phyloP scores from a whole-genome alignment of 805 yeast genomes.

The Sugiyamaella chiloensis region DNA sequence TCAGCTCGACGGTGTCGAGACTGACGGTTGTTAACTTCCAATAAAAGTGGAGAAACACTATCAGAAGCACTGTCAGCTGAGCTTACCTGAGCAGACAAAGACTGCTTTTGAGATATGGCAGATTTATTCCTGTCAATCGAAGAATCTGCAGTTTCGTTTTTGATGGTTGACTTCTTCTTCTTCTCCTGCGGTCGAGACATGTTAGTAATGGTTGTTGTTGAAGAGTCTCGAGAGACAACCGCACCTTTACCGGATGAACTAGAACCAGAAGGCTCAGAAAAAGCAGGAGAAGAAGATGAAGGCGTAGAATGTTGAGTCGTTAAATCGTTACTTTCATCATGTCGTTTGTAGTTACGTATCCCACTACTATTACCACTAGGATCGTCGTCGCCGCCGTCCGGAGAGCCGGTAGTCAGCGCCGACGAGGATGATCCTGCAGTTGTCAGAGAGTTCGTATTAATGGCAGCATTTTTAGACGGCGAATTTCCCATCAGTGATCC shows the following conservation, averaged over 20 bases:
- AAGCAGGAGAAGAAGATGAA: too few species aligned
- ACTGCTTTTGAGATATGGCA: too few species aligned
- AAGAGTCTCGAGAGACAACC: not conserved
- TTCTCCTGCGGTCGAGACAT: too few species aligned
- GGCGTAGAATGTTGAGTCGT: too few species aligned
- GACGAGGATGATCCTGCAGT: slow-evolving; percentile 25
- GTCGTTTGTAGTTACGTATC: not conserved
- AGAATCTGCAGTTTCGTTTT: too few species aligned
- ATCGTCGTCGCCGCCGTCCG: slow-evolving; percentile 23
- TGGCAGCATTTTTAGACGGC: slow-evolving; percentile 40
- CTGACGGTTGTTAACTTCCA: too few species aligned
- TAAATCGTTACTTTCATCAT: not conserved
- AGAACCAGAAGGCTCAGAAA: too few species aligned
- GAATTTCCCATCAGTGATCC: slow-evolving; percentile 32
- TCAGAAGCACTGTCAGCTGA: not conserved
- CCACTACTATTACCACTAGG: slow-evolving; percentile 23
- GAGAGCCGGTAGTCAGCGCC: slow-evolving; percentile 2
- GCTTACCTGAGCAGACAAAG: too few species aligned
- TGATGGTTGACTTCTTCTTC: too few species aligned
- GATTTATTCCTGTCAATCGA: too few species aligned
- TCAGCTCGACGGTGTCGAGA: slow-evolving; percentile 6
- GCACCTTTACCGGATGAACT: not conserved
- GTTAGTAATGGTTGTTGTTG: not conserved
- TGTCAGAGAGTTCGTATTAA: slow-evolving; percentile 26
- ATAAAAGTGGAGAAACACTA: not conserved